phyloP scores from a whole-genome alignment of 225 moss, liverwort and hornwort genomes.

The Lunularia cruciata region DNA sequence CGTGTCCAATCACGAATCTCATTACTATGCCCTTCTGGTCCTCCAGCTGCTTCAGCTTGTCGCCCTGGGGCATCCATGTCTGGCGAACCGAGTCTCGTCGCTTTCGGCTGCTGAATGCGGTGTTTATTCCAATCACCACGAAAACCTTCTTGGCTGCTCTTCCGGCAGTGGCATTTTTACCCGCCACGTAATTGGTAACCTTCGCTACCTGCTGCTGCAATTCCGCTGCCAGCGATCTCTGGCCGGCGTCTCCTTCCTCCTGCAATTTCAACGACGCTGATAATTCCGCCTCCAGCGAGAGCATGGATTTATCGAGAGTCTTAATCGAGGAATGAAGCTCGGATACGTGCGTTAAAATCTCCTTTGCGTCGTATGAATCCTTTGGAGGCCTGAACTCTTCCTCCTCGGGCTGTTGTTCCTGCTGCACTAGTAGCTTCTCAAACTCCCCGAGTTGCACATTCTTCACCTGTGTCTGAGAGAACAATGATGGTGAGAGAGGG shows the following conservation, averaged over 20 bases:
- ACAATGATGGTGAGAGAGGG: neutral
- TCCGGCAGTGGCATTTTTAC: neutral
- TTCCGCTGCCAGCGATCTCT: neutral
- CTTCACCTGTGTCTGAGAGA: neutral
- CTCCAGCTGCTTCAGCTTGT: slow-evolving; percentile 33
- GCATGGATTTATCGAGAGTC: slow-evolving; percentile 12
- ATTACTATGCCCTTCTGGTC: slow-evolving; percentile 39
- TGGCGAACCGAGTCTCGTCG: slow-evolving; percentile 33
- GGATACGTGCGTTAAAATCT: slow-evolving; percentile 11
- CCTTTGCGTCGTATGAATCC: slow-evolving; percentile 7
- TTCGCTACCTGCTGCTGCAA: neutral
- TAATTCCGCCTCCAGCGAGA: slow-evolving; percentile 20
- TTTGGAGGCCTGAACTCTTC: slow-evolving; percentile 8
- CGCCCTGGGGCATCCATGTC: slow-evolving; percentile 38
- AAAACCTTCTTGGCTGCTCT: slow-evolving; percentile 26
- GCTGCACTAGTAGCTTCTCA: slow-evolving; percentile 8
- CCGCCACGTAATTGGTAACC: slow-evolving; percentile 4
- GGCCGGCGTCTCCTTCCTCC: neutral
- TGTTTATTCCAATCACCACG: slow-evolving; percentile 38
- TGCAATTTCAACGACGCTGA: slow-evolving; percentile 6
- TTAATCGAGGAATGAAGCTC: slow-evolving; percentile 24
- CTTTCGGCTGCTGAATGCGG: slow-evolving; percentile 38
- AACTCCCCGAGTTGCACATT: slow-evolving; percentile 3
- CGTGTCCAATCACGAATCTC: slow-evolving; percentile 39
- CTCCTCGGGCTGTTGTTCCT: neutral